Evolutionary conservation across 2,329 filamentous ascomycete genomes (phyloP).

Genomic region (Drechslerella stenobrocha): DNA sequence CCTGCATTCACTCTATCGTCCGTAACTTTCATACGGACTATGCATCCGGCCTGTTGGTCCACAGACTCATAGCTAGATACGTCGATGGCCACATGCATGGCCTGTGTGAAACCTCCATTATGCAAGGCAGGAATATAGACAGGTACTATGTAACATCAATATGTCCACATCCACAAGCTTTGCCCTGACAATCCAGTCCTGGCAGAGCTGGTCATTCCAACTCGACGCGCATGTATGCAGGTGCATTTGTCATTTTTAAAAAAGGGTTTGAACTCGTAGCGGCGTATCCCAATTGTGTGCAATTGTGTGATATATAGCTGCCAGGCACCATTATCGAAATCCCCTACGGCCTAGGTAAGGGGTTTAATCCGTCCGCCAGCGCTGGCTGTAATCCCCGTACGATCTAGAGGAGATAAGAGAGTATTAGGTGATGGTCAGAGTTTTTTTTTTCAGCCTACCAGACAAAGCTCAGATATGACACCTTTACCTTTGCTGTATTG

Average conservation of each 20-base stretch:
- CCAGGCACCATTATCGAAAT: conserved; percentile 1
- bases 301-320: too few species aligned
- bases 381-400: neutral
- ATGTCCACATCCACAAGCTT: too few species aligned
- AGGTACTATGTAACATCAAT: neutral
- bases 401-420: too few species aligned
- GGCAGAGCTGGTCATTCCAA: conserved; percentile 1
- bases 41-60: too few species aligned
- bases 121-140: neutral
- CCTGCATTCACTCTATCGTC: too few species aligned
- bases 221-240: conserved; percentile 1
- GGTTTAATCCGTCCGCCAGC: neutral
- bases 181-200: too few species aligned
- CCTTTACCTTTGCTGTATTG: too few species aligned
- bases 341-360: neutral
- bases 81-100: neutral
- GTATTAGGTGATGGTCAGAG: neutral
- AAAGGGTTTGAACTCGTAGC: neutral
- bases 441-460: too few species aligned
- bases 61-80: too few species aligned
- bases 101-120: neutral
- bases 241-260: conserved; percentile 1
- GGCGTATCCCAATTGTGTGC: neutral
- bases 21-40: too few species aligned
- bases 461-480: too few species aligned